Evolutionary conservation across 2,329 filamentous ascomycete species (phyloP), one percentile per base, ranked within the genome.

Genomic region (Paecilomyces sp.): DNA sequence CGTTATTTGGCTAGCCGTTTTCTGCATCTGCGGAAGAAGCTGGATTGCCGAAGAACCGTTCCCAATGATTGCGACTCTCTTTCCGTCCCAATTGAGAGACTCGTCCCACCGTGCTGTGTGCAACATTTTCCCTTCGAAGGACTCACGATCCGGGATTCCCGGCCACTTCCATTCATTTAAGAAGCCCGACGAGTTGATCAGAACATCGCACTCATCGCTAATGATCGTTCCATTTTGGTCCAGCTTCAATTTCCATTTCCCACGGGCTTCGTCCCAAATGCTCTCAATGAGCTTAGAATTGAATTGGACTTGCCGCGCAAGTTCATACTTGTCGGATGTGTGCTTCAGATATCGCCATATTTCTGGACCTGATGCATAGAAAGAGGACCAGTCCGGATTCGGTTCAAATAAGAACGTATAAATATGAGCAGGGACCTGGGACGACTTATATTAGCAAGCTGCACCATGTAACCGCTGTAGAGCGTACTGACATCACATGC

Each of bases 341-440:
- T 63, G 59, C 57, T 74, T 68, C 67, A 79, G 74, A 60, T 80
- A 80, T 15, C 74, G 69, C 15, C 73, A 69, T 25, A 80, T 80
- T 62, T 80, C 77, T 9, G 65, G 63, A 1, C 74, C 74, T 3
- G 66, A 67, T 2, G 75, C 75, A 56, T 77, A 80, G 52, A 75
- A 75, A 9, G 74, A 69, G 0, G 71, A 73, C 77, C 77, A 80
- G 50, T 74, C 68, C 0, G 76, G 75, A 30, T 79, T 79, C 1
- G 76, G 75, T 12, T 76, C 74, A 59, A 76, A 80, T 3, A 73
- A 75, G 28, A 74, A 75, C 13, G 73, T 69, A 58, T 79, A 79
- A n/a, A 75, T 75, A 51, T 77, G 64, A 60, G 73, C 57, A 58
- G 65, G 65, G 13, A 67, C 62, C 22, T 57, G 31, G 12, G 4